phyloP scores from a whole-genome alignment of 805 yeast species.

The Diddensiella caesifluorescens region DNA sequence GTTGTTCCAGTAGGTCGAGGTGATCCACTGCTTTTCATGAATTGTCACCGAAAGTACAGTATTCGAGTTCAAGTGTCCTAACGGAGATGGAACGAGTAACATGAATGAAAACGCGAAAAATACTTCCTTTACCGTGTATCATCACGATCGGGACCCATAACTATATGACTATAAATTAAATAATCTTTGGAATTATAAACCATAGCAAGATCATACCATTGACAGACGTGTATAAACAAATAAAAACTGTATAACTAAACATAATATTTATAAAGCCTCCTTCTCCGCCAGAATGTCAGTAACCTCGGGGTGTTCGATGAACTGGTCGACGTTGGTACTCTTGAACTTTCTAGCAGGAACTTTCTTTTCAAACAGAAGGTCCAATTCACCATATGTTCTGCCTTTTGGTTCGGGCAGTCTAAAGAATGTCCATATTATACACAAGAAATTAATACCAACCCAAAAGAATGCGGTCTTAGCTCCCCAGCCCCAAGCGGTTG shows the following conservation, averaged over 20 bases:
- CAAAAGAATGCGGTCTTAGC: conserved; percentile 45
- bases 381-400: conserved; percentile 55
- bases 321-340: neutral
- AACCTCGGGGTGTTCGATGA: conserved; percentile 1
- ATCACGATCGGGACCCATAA: neutral
- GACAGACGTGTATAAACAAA: neutral
- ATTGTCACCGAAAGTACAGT: neutral
- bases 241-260: neutral
- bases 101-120: neutral
- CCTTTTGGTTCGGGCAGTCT: conserved; percentile 54
- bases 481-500: conserved; percentile 41
- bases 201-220: too few species aligned
- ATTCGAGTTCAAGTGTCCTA: too few species aligned
- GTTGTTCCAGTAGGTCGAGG: too few species aligned
- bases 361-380: conserved; percentile 40
- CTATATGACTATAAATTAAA: neutral
- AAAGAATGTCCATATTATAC: conserved; percentile 42
- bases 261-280: conserved; percentile 1
- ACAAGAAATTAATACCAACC: conserved; percentile 33
- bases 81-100: neutral
- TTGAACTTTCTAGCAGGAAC: conserved; percentile 27
- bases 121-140: neutral
- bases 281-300: conserved; percentile 1
- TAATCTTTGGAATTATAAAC: neutral
- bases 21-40: too few species aligned